A percentile compares a stretch with the other conserved stretches of the same genome.
phyloP scores from a whole-genome alignment of 163 green algal species.

The Chlamydomonas reinhardtii region DNA sequence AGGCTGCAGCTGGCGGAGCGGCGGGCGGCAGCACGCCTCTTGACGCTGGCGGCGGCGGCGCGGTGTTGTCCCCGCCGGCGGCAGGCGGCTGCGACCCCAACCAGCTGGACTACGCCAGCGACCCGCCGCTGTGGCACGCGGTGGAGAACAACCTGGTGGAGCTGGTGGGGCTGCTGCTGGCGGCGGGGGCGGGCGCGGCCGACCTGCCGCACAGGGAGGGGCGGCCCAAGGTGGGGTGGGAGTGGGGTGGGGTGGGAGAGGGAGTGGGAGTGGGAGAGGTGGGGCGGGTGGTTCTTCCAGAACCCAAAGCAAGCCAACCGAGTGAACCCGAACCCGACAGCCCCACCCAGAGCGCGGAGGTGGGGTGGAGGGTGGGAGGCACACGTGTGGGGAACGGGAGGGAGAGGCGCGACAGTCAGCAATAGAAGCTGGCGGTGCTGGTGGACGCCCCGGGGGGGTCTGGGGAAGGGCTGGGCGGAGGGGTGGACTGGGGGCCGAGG shows the following conservation, averaged over 20 bases:
- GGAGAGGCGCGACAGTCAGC: background rate
- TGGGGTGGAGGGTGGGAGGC: background rate
- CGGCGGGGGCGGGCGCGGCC: slow-evolving; percentile 77
- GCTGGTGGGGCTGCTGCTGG: slow-evolving; percentile 51
- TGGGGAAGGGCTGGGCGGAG: too few relatives aligned
- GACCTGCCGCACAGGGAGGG: slow-evolving; percentile 72
- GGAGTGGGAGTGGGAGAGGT: background rate
- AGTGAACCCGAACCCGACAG: too few relatives aligned
- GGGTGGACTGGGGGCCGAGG: too few relatives aligned
- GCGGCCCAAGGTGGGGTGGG: slow-evolving; percentile 26
- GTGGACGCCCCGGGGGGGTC: too few relatives aligned
- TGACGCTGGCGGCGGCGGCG: too few relatives aligned
- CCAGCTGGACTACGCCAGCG: slow-evolving; percentile 56
- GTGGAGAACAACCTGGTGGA: slow-evolving; percentile 56
- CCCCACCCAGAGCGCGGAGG: too few relatives aligned
- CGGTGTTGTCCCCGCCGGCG: too few relatives aligned
- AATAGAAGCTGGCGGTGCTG: background rate
- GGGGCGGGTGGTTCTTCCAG: too few relatives aligned
- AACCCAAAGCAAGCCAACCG: too few relatives aligned
- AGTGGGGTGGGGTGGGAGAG: background rate
- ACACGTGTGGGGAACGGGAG: background rate
- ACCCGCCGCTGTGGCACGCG: slow-evolving; percentile 59
- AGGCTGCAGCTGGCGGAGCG: too few relatives aligned
- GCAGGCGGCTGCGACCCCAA: slow-evolving; percentile 38
- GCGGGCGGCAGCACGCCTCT: background rate